A percentile compares a stretch with the other conserved stretches of the same genome.
These are phyloP conservation scores for Sonneratia alba DNA, from an alignment of 345 rosid genomes.

Conservation along the genomic window DNA sequence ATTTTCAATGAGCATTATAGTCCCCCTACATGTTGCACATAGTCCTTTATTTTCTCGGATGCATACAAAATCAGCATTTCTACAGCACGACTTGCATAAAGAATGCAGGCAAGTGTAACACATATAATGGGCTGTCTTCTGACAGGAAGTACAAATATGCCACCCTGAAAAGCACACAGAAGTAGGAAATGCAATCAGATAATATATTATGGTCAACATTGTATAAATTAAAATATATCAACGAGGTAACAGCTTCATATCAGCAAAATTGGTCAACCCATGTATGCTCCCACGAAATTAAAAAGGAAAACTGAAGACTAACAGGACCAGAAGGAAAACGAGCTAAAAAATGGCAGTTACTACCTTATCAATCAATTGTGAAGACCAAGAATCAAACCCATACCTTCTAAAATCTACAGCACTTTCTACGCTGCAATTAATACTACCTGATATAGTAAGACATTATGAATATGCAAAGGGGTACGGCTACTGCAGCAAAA, in stretches of 20 bases:
- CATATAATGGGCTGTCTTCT: constrained; percentile 69
- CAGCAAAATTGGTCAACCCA: neutral
- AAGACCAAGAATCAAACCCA: neutral
- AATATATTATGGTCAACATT: neutral
- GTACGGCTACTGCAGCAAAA: neutral
- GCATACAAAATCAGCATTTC: constrained; percentile 67
- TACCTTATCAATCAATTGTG: neutral
- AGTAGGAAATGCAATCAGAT: neutral
- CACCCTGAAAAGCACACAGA: constrained; percentile 53
- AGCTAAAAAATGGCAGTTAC: neutral
- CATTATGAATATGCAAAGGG: neutral
- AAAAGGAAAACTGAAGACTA: neutral
- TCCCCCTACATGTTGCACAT: constrained; percentile 82
- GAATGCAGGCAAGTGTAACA: constrained; percentile 97
- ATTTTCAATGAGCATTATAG: constrained; percentile 81
- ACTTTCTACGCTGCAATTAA: neutral
- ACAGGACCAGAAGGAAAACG: neutral
- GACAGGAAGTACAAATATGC: constrained; percentile 91
- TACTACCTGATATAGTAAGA: neutral
- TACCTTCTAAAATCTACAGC: neutral
- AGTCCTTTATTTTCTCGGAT: constrained; percentile 82
- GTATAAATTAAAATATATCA: neutral
- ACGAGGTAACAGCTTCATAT: neutral
- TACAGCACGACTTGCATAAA: constrained; percentile 79
- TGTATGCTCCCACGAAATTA: neutral